Evolutionary conservation across 306 rosid genomes (phyloP), one percentile per base, ranked within the genome.

Genomic region (Fagus crenata): DNA sequence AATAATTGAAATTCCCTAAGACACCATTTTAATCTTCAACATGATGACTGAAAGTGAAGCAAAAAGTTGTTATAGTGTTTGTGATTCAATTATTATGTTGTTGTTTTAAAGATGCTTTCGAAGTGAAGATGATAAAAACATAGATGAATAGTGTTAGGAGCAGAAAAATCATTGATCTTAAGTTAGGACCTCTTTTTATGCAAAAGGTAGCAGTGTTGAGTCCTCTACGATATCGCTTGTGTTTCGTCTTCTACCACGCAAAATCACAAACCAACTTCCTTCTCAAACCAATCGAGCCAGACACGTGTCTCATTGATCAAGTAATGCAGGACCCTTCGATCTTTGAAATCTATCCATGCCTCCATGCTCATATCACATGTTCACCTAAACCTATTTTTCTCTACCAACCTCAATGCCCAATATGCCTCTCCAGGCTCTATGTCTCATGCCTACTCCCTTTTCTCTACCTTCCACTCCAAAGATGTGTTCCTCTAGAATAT

Each of bases 401-500:
- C 78, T 85, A 86, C 89, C 56, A 83, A 84, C 56, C 89, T 86
- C 32, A 59, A 80, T 11, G 75, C 83, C 28, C 87, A 71, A 5
- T 86, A 86, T 14, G 75, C 75, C 17, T 77, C 85, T 15, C 55
- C 83, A 33, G 85, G 89, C 36, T 80, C 83, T 18, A 28, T 73
- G 69, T 75, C 83, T n/a, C 74, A 74, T 18, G 85, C 87, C 32
- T 86, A 70, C 54, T 39, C 72, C 55, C 77, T 86, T 53, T 86
- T 86, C 81, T 77, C 83, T 71, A 42, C 53, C 37, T 63, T 15
- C 65, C 70, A 53, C 5, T 81, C 81, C 0, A 14, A 42, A 0
- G 85, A 86, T 28, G 81, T 74, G 9, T 86, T 74, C 28, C 67
- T 83, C 6, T 85, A 83, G 86, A 85, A 85, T 13, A 86, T 85